These are phyloP conservation scores for Cymodocea nodosa DNA, from an alignment of 116 monocot species.

Conservation along the genomic window DNA sequence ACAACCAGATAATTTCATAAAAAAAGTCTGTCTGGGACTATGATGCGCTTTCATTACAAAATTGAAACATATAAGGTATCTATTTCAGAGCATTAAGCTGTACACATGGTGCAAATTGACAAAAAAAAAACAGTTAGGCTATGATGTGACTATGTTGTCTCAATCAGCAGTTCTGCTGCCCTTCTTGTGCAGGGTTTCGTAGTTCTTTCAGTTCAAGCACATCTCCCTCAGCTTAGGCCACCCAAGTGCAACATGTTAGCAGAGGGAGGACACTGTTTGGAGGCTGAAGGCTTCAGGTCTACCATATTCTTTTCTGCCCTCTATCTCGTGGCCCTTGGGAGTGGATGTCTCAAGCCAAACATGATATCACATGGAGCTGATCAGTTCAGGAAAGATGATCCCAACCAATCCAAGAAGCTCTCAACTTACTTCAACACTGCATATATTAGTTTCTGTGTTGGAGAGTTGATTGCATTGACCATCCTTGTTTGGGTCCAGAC, in stretches of 20 bases:
- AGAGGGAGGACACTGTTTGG: conserved; percentile 31
- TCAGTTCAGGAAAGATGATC: conserved; percentile 64
- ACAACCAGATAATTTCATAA: not conserved
- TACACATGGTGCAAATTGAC: too few relatives aligned
- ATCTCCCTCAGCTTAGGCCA: conserved; percentile 79
- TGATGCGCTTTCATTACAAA: too few relatives aligned
- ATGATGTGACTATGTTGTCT: too few relatives aligned
- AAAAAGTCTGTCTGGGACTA: not conserved
- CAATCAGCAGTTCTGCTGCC: not conserved
- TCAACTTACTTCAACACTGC: conserved; percentile 97
- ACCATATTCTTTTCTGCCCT: conserved; percentile 80
- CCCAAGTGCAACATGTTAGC: conserved; percentile 74
- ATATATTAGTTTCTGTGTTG: conserved; percentile 93
- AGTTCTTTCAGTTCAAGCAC: conserved; percentile 85
- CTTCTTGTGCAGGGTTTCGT: conserved; percentile 58
- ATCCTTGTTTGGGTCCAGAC: conserved; percentile 95
- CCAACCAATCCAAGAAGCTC: conserved; percentile 68
- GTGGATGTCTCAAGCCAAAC: conserved; percentile 86
- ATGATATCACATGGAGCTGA: conserved; percentile 96
- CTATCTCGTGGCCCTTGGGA: conserved; percentile 84
- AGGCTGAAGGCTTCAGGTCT: conserved; percentile 73
- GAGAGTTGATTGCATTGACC: conserved; percentile 86
- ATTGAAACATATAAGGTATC: too few relatives aligned
- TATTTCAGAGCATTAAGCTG: too few relatives aligned
- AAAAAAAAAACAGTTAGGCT: too few relatives aligned